Evolutionary conservation across 192 early-diverging fungal genomes (phyloP).

Genomic region (Geranomyces michiganensis): DNA sequence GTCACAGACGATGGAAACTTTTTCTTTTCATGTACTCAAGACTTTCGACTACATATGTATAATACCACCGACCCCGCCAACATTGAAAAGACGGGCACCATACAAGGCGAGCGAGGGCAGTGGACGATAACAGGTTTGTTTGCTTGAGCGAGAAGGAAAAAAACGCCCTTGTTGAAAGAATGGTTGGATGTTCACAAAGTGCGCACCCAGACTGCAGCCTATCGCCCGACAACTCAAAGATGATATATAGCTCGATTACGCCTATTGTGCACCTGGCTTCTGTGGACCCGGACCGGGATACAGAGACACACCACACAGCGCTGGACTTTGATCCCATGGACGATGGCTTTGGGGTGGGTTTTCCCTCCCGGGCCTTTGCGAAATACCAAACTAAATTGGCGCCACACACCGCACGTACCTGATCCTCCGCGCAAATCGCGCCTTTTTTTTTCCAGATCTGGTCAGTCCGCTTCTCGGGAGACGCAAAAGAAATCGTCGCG

Average conservation of each 20-base stretch:
- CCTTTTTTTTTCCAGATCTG: constrained; percentile 47
- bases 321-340: constrained; percentile 9
- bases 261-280: constrained; percentile 57
- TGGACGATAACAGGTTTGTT: constrained; percentile 74
- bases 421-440: too few species aligned
- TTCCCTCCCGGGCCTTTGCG: not conserved
- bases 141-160: not conserved
- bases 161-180: not conserved
- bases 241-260: constrained; percentile 67
- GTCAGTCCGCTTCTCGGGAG: constrained; percentile 65
- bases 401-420: too few species aligned
- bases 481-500: constrained; percentile 67
- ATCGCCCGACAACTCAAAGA: constrained; percentile 25
- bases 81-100: constrained; percentile 40
- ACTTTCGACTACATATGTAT: constrained; percentile 64
- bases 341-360: constrained; percentile 6
- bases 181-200: too few species aligned
- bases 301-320: not conserved
- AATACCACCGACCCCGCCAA: constrained; percentile 50
- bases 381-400: too few species aligned
- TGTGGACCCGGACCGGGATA: constrained; percentile 4
- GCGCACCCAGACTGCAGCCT: constrained; percentile 23
- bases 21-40: constrained; percentile 61
- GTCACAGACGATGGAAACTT: constrained; percentile 44
- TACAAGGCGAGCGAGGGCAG: constrained; percentile 51